A percentile compares a stretch with the other conserved stretches of the same genome.
phyloP scores from a whole-genome alignment of 371 early-diverging fungal genomes.

The Mortierella sp. region DNA sequence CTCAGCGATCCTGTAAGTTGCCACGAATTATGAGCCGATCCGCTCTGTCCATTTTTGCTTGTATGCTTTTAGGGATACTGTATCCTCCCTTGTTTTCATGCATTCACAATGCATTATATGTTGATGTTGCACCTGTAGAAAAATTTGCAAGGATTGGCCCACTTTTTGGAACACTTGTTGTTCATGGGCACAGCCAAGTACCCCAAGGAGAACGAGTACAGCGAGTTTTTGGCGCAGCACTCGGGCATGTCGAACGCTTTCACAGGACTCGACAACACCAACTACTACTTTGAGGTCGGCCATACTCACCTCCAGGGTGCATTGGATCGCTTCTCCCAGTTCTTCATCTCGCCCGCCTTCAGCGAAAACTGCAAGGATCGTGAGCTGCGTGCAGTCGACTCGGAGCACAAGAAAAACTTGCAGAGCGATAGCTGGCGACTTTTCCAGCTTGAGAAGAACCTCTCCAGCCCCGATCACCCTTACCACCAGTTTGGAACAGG shows the following conservation, averaged over 20 bases:
- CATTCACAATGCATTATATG: neutral
- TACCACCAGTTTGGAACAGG: conserved; percentile 92
- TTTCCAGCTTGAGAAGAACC: conserved; percentile 86
- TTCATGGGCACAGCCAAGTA: conserved; percentile 93
- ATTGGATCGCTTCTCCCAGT: conserved; percentile 95
- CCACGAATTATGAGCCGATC: neutral
- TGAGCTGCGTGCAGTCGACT: conserved; percentile 95
- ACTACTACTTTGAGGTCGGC: conserved; percentile 97
- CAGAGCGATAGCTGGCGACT: conserved; percentile 90
- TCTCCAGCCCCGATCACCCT: conserved; percentile 87
- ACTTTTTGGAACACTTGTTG: conserved; percentile 98
- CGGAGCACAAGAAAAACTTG: conserved; percentile 94
- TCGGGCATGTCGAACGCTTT: conserved; percentile 97
- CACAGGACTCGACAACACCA: conserved; percentile 90
- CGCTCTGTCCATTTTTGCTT: neutral
- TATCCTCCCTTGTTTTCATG: neutral
- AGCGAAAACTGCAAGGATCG: conserved; percentile 89
- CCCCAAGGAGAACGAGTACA: conserved; percentile 96
- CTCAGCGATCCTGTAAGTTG: conserved; percentile 80
- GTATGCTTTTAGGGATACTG: neutral
- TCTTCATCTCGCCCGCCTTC: conserved; percentile 93
- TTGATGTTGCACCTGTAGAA: conserved; percentile 43
- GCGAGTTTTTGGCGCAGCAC: conserved; percentile 86
- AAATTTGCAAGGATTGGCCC: conserved; percentile 94
- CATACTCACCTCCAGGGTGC: conserved; percentile 90